Percentiles rank a stretch among this genome's conserved stretches.
Evolutionary conservation across 768 basidiomycete species (phyloP).

Genomic region (Leccinum obscurum): DNA sequence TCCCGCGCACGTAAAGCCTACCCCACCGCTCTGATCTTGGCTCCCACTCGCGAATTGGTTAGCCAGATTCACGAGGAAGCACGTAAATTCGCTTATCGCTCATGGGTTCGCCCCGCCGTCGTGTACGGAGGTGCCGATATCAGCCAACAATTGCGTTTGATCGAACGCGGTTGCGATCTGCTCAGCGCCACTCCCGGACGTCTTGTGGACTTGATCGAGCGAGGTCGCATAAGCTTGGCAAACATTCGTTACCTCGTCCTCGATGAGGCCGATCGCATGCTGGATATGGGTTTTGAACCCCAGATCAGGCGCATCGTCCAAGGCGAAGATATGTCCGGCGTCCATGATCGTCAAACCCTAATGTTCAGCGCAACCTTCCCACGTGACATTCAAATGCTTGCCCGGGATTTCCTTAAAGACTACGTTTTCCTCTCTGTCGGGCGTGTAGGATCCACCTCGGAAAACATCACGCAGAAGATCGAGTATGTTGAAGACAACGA

Average conservation of each 20-base stretch:
- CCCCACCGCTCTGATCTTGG: constrained; percentile 96
- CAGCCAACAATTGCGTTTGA: constrained; percentile 87
- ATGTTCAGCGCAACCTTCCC: constrained; percentile 99
- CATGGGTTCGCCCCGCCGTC: constrained; percentile 98
- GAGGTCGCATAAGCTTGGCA: constrained; percentile 92
- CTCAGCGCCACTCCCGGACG: constrained; percentile 97
- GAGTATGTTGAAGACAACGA: constrained; percentile 98
- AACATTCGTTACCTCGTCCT: constrained; percentile 98
- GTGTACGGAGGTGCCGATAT: constrained; percentile 99
- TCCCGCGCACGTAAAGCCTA: constrained; percentile 83
- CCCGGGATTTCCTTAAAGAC: constrained; percentile 95
- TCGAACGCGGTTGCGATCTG: constrained; percentile 96
- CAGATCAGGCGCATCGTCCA: constrained; percentile 98
- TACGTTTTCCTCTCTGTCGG: constrained; percentile 99
- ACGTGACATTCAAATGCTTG: constrained; percentile 96
- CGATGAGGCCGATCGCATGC: constrained; percentile 99
- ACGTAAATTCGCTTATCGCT: constrained; percentile 97
- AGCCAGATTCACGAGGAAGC: constrained; percentile 99
- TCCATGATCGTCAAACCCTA: constrained; percentile 89
- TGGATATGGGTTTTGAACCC: constrained; percentile 99
- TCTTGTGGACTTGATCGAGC: constrained; percentile 97
- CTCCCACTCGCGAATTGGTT: constrained; percentile 97
- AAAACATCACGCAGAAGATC: constrained; percentile 99
- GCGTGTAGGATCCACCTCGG: constrained; percentile 96
- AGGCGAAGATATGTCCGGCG: constrained; percentile 97